A percentile compares a stretch with the other conserved stretches of the same genome.
These are phyloP conservation scores for Lolium perenne DNA, from an alignment of 176 grass and related monocot genomes.

Conservation along the genomic window DNA sequence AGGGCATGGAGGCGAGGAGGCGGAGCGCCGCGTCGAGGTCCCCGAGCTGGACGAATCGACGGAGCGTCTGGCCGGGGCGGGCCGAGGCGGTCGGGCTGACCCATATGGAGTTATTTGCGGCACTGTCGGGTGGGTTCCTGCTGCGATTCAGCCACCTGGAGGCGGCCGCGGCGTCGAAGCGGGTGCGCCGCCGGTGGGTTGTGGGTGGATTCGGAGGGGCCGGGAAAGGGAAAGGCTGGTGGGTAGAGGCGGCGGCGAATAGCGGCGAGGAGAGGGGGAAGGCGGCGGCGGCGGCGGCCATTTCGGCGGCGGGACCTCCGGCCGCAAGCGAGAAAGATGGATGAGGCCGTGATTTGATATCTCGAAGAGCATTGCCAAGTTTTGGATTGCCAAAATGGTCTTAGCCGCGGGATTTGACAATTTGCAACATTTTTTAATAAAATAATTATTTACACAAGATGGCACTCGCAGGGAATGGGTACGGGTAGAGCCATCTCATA, in stretches of 20 bases:
- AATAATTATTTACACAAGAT: no score
- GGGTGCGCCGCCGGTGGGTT: not conserved
- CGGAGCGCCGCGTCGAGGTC: constrained; percentile 55
- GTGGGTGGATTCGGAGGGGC: not conserved
- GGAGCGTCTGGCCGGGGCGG: constrained; percentile 32
- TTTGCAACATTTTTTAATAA: no score
- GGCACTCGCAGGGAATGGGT: no score
- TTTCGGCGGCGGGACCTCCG: not conserved
- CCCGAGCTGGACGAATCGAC: constrained; percentile 49
- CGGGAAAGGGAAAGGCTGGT: constrained; percentile 13
- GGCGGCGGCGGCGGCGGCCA: not conserved
- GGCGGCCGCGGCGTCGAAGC: not conserved
- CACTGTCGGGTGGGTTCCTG: not conserved
- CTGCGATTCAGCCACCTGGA: constrained; percentile 41
- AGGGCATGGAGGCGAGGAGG: constrained; percentile 32
- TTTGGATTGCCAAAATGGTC: no score
- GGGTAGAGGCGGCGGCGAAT: constrained; percentile 14
- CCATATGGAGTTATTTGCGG: constrained; percentile 22
- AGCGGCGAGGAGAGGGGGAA: not conserved
- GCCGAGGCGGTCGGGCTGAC: constrained; percentile 42
- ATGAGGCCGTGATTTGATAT: not conserved
- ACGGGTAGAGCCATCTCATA: no score
- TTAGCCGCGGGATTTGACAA: no score
- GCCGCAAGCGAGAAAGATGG: not conserved
- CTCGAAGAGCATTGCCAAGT: no score